These are phyloP conservation scores for Cyclotella choctawhatcheeana DNA, from an alignment of 108 stramenopile species.

Conservation along the genomic window DNA sequence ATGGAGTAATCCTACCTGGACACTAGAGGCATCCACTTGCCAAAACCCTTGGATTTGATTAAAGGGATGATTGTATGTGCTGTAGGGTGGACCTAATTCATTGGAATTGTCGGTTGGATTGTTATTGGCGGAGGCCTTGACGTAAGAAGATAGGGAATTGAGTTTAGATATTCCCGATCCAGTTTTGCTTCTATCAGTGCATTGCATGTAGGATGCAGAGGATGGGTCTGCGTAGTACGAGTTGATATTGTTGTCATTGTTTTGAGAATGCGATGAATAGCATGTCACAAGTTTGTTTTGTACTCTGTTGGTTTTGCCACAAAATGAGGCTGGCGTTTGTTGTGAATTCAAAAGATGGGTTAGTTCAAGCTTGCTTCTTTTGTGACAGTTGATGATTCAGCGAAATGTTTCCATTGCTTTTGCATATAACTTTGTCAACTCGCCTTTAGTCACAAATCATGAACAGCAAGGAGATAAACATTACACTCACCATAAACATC, in stretches of 20 bases:
- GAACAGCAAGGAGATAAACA: background rate
- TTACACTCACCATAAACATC: slow-evolving; percentile 62
- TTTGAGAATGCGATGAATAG: slow-evolving; percentile 35
- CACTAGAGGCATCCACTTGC: slow-evolving; percentile 68
- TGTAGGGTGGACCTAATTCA: slow-evolving; percentile 63
- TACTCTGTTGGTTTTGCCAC: slow-evolving; percentile 70
- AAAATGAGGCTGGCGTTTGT: slow-evolving; percentile 44
- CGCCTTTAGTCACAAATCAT: too few relatives aligned
- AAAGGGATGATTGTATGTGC: slow-evolving; percentile 59
- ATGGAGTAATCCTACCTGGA: slow-evolving; percentile 58
- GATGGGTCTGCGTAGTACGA: background rate
- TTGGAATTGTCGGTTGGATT: slow-evolving; percentile 55
- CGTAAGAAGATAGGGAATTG: slow-evolving; percentile 48
- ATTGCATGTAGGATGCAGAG: slow-evolving; percentile 28
- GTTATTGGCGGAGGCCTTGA: slow-evolving; percentile 69
- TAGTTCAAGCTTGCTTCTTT: background rate
- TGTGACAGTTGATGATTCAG: background rate
- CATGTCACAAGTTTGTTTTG: slow-evolving; percentile 65
- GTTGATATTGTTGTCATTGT: slow-evolving; percentile 9
- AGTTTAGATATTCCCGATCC: slow-evolving; percentile 42
- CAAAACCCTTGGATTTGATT: slow-evolving; percentile 78
- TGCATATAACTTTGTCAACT: too few relatives aligned
- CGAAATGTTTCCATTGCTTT: too few relatives aligned
- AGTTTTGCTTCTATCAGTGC: slow-evolving; percentile 41
- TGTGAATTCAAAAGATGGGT: background rate